Evolutionary conservation across 352 stramenopile genomes (phyloP).

Genomic region (Pythium dissotocum): DNA sequence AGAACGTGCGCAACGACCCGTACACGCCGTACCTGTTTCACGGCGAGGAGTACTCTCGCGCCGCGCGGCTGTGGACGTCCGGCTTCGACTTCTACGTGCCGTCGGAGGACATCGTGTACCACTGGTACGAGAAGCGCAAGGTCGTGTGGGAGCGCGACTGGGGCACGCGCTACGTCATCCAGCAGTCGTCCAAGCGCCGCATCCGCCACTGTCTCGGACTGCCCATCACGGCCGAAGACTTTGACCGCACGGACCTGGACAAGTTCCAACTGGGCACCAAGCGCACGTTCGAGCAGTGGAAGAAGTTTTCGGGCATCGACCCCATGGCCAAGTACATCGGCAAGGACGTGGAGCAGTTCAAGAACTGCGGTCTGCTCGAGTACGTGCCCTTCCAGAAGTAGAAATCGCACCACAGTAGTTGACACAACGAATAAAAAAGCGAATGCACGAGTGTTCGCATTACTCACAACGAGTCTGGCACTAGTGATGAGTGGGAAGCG

Average conservation of each 20-base stretch:
- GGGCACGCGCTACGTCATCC: slow-evolving; percentile 61
- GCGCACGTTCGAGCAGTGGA: slow-evolving; percentile 77
- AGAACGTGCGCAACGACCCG: slow-evolving; percentile 77
- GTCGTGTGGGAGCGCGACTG: slow-evolving; percentile 84
- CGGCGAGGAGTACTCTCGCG: slow-evolving; percentile 82
- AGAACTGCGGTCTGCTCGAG: slow-evolving; percentile 68
- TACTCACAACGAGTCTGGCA: not conserved
- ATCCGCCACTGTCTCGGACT: slow-evolving; percentile 65
- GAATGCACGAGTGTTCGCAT: not conserved
- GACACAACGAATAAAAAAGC: not conserved
- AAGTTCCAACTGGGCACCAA: slow-evolving; percentile 72
- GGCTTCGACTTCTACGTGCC: slow-evolving; percentile 85
- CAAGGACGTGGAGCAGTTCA: slow-evolving; percentile 59
- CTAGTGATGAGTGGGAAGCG: not conserved
- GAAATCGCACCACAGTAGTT: not conserved
- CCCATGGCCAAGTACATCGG: slow-evolving; percentile 60
- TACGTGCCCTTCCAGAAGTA: slow-evolving; percentile 60
- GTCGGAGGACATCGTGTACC: slow-evolving; percentile 69
- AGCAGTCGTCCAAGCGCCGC: slow-evolving; percentile 73
- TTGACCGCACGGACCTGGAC: slow-evolving; percentile 71
- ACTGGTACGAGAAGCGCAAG: slow-evolving; percentile 84
- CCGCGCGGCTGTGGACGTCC: slow-evolving; percentile 68
- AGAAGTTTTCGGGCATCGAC: slow-evolving; percentile 79
- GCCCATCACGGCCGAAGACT: slow-evolving; percentile 65
- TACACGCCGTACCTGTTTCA: slow-evolving; percentile 82